These are phyloP conservation scores for Sporothrix phasma DNA, from an alignment of 2,329 filamentous ascomycete species.

Conservation along the genomic window DNA sequence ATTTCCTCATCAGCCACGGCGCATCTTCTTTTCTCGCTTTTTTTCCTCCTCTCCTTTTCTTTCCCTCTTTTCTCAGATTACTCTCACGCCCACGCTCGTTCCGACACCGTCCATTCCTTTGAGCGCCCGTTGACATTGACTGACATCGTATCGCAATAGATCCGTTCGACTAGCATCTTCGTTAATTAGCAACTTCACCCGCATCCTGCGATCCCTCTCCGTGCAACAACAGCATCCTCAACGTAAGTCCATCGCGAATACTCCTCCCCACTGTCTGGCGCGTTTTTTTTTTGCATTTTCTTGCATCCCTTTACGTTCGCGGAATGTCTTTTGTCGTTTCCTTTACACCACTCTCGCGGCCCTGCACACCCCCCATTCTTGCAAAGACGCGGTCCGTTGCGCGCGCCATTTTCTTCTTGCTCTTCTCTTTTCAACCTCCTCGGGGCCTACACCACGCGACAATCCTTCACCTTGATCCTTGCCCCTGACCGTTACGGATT, in stretches of 20 bases:
- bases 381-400: background rate
- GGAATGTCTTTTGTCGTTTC: background rate
- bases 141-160: background rate
- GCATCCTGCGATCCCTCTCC: background rate
- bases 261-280: background rate
- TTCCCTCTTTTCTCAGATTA: background rate
- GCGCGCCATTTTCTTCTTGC: background rate
- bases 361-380: background rate
- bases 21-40: background rate
- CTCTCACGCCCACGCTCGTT: background rate
- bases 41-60: background rate
- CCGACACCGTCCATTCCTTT: background rate
- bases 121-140: background rate
- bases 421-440: too few species aligned
- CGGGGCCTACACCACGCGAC: background rate
- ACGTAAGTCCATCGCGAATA: background rate
- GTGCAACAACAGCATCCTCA: background rate
- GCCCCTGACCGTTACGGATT: background rate
- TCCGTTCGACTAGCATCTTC: background rate
- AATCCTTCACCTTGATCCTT: background rate
- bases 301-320: too few species aligned
- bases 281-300: background rate
- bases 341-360: background rate
- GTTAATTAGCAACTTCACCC: background rate
- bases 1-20: background rate